Evolutionary conservation across 73 alveolate species (phyloP).

Genomic region (Stentor coeruleus): DNA sequence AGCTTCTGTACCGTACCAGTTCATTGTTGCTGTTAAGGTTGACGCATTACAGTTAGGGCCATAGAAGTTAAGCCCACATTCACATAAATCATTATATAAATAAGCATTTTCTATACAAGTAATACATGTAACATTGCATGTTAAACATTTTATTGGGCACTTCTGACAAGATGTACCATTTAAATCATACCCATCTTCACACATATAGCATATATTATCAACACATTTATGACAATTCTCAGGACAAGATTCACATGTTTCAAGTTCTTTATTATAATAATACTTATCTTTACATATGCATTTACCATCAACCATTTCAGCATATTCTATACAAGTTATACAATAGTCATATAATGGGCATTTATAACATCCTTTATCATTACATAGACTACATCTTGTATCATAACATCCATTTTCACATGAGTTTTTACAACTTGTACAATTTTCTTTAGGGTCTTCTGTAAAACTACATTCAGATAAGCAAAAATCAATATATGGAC

Average conservation of each 20-base stretch:
- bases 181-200: background rate
- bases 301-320: background rate
- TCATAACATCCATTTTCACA: background rate
- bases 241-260: background rate
- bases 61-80: background rate
- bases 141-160: background rate
- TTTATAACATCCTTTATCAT: background rate
- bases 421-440: background rate
- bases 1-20: background rate
- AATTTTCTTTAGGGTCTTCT: background rate
- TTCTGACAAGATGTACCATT: background rate
- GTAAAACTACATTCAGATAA: background rate
- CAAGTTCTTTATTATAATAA: no score
- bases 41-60: background rate
- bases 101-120: background rate
- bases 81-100: background rate
- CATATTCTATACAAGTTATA: background rate
- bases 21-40: no score
- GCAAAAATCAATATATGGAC: background rate
- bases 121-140: background rate
- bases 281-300: background rate
- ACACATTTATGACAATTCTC: background rate
- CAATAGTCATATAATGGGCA: background rate
- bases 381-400: background rate
- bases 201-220: background rate